A percentile compares a stretch with the other conserved stretches of the same genome.
Conservation (phyloP, 1,139 yeast genomes). For the Saccharomycopsis phalli region DNA sequence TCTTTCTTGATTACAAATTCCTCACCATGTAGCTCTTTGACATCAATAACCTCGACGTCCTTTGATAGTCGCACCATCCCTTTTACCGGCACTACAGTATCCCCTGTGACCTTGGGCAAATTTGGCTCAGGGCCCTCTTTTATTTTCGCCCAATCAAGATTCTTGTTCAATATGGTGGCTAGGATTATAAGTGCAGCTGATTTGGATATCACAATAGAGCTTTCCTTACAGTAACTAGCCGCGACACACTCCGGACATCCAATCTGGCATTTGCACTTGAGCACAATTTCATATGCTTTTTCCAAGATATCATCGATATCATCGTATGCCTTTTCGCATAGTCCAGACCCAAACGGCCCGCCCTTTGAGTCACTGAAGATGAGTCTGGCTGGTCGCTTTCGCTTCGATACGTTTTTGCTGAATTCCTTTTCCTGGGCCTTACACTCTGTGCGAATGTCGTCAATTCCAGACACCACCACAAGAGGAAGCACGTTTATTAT, state of each 20-base stretch:
- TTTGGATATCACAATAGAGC: slow-evolving; percentile 74
- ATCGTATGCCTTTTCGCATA: slow-evolving; percentile 71
- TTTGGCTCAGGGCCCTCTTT: slow-evolving; percentile 42
- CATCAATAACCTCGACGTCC: slow-evolving; percentile 50
- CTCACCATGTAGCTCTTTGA: slow-evolving; percentile 26
- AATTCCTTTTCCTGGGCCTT: slow-evolving; percentile 96
- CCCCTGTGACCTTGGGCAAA: slow-evolving; percentile 31
- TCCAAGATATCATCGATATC: slow-evolving; percentile 56
- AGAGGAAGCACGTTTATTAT: slow-evolving; percentile 70
- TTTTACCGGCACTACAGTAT: slow-evolving; percentile 52
- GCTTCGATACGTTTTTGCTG: slow-evolving; percentile 54
- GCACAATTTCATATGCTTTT: slow-evolving; percentile 50
- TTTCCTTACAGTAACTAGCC: slow-evolving; percentile 70
- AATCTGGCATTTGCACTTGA: slow-evolving; percentile 65
- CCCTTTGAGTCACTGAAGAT: slow-evolving; percentile 80
- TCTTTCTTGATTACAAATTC: slow-evolving; percentile 18
- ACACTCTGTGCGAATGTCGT: slow-evolving; percentile 85
- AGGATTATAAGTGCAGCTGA: slow-evolving; percentile 76
- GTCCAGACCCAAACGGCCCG: slow-evolving; percentile 70
- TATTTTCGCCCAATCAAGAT: slow-evolving; percentile 43
- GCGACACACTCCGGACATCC: slow-evolving; percentile 91
- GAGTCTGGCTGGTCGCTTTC: slow-evolving; percentile 79
- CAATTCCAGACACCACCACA: slow-evolving; percentile 51
- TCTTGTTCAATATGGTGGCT: slow-evolving; percentile 38
- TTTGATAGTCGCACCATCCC: slow-evolving; percentile 47